Percentiles rank a stretch among this genome's conserved stretches.
phyloP scores from a whole-genome alignment of 371 early-diverging fungal genomes.

The Mortierella sp. region DNA sequence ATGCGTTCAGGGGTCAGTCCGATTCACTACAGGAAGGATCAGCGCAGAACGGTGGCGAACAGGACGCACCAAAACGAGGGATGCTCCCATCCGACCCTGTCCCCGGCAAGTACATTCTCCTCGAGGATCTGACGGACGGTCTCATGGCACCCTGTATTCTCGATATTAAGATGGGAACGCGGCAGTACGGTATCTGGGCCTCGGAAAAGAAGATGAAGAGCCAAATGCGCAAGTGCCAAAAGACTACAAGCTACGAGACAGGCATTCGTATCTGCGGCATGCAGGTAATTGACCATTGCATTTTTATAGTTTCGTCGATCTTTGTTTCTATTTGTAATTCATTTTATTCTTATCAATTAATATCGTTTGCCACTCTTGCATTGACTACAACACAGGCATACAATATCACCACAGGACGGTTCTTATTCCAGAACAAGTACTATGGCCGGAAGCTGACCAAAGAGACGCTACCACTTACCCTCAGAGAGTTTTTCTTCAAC shows the following conservation, averaged over 20 bases:
- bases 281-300: conserved; percentile 76
- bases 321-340: not conserved
- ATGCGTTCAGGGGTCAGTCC: conserved; percentile 24
- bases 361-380: conserved; percentile 11
- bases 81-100: conserved; percentile 60
- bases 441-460: conserved; percentile 88
- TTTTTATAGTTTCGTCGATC: not conserved
- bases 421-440: conserved; percentile 92
- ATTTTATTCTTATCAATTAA: conserved; percentile 13
- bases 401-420: conserved; percentile 74
- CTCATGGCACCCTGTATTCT: conserved; percentile 92
- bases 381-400: conserved; percentile 76
- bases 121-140: conserved; percentile 94
- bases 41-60: conserved; percentile 22
- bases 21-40: conserved; percentile 53
- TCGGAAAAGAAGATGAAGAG: conserved; percentile 84
- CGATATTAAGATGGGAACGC: conserved; percentile 98
- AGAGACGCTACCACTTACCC: conserved; percentile 78
- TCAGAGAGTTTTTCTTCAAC: conserved; percentile 85
- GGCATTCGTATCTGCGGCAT: conserved; percentile 97
- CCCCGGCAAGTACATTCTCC: conserved; percentile 82
- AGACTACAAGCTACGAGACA: conserved; percentile 89
- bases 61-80: conserved; percentile 18
- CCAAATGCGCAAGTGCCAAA: conserved; percentile 92
- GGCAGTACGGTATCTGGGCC: conserved; percentile 95